Conservation (phyloP, 768 basidiomycete genomes). For the Terana coerulea region DNA sequence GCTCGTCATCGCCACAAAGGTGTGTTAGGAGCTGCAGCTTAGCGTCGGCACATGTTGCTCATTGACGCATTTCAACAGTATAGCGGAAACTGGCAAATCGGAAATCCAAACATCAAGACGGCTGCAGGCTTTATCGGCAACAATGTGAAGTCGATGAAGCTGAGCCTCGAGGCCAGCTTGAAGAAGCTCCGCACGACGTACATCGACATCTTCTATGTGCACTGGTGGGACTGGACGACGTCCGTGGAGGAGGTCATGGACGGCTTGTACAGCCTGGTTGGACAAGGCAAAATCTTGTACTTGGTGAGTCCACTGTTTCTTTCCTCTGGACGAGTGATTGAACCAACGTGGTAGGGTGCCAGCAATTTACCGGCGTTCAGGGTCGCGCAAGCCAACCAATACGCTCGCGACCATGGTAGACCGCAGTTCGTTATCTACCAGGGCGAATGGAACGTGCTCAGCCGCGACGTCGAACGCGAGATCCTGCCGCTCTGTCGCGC, state of each 20-base stretch:
- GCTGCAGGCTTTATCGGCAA: conserved; percentile 36
- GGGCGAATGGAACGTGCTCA: conserved; percentile 28
- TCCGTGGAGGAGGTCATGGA: conserved; percentile 38
- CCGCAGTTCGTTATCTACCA: conserved; percentile 38
- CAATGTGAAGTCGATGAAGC: conserved; percentile 28
- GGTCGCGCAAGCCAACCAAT: conserved; percentile 35
- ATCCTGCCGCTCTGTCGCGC: conserved; percentile 30
- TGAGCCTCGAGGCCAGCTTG: conserved; percentile 29
- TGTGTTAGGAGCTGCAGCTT: too few species aligned
- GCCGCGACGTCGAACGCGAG: conserved; percentile 30
- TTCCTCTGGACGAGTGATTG: too few species aligned
- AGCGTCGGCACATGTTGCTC: too few species aligned
- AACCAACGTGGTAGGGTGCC: conserved; percentile 15
- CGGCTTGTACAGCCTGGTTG: conserved; percentile 31
- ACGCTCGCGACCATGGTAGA: conserved; percentile 34
- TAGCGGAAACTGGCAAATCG: conserved; percentile 3
- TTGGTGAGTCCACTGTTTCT: conserved; percentile 1
- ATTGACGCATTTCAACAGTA: conserved; percentile 4
- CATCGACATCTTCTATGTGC: conserved; percentile 42
- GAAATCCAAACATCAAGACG: neutral
- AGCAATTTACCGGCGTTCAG: conserved; percentile 31
- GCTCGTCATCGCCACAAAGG: conserved; percentile 30
- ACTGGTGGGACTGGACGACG: conserved; percentile 38
- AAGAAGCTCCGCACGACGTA: conserved; percentile 39
- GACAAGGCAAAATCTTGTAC: conserved; percentile 33